Evolutionary conservation across 2,329 filamentous ascomycete species (phyloP), one percentile per base, ranked within the genome.

Genomic region (Grosmannia huntii): DNA sequence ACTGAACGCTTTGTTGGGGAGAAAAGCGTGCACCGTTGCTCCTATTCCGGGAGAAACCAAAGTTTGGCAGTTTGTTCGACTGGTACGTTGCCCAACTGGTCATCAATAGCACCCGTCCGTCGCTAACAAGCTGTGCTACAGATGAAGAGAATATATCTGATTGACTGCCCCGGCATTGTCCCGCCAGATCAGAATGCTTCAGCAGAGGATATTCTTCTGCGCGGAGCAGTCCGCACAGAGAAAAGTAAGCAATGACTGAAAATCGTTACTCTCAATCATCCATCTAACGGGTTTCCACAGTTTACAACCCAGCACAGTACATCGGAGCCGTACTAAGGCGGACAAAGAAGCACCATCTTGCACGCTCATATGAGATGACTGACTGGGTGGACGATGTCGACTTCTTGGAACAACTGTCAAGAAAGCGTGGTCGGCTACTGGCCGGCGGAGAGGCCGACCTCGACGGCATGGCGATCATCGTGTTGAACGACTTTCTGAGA

Each of bases 91-190:
- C 5, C 7, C 21, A 16, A 46, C 12, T 49, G n/a, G n/a, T 12
- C n/a, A 19, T 41, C 38, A 41, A 3, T 19, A 12, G 5, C 6
- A 25, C 16, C 6, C 10, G 1, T 3, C n/a, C 23, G 5, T 27
- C 7, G 19, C 23, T 50, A 41, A 50, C 55, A 41, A 41, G 27
- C 41, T n/a, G 2, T 14, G 6, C 14, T 41, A 46, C 12, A 62
- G 61, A 91, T 90, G 86, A 89, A 88, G 74, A 77, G 87, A 59
- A 91, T 65, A 16, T 91, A 92, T 72, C 81, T 99, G 57, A 97
- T 99, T 65, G 94, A 99, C 67, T 97, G 92, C 67, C 94, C 94
- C 46, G 94, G 94, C 71, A 90, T 99, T 48, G 94, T 97, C 0
- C 94, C 94, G 4, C 92, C 94, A 0, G 94, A 88, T 63, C 83